Conservation (phyloP, 495 filamentous ascomycete species). For the Aspergillus steynii region DNA sequence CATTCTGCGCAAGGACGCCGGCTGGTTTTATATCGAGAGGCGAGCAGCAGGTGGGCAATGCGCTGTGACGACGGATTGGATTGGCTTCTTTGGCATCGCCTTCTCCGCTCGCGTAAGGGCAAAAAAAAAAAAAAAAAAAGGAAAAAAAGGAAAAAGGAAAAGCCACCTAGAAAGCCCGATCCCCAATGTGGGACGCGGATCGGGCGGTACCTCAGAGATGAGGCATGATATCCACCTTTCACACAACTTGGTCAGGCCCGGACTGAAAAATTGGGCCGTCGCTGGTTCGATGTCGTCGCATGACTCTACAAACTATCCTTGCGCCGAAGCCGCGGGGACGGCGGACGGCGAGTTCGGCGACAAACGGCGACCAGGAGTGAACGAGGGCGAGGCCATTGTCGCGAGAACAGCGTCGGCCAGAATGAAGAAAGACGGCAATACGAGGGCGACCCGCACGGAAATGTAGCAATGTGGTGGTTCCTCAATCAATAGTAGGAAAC, state of each 20-base stretch:
- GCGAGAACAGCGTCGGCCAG: background rate
- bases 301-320: background rate
- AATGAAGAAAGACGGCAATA: background rate
- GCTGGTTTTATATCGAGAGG: background rate
- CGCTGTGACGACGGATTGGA: background rate
- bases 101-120: background rate
- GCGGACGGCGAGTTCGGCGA: background rate
- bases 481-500: background rate
- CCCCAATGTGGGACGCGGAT: constrained; percentile 33
- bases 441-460: background rate
- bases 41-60: background rate
- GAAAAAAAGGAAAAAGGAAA: constrained; percentile 6
- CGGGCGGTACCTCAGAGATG: constrained; percentile 31
- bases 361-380: background rate
- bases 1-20: background rate
- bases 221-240: constrained; percentile 10
- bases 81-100: background rate
- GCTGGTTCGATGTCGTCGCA: background rate
- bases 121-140: constrained; percentile 5
- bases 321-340: background rate
- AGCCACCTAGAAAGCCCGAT: constrained; percentile 18
- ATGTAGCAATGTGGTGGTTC: too few relatives aligned
- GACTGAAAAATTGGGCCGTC: background rate
- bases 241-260: constrained; percentile 4
- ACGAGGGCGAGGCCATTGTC: background rate